Conservation (phyloP, 2,329 filamentous ascomycete genomes). For the Chaetomium sp. region DNA sequence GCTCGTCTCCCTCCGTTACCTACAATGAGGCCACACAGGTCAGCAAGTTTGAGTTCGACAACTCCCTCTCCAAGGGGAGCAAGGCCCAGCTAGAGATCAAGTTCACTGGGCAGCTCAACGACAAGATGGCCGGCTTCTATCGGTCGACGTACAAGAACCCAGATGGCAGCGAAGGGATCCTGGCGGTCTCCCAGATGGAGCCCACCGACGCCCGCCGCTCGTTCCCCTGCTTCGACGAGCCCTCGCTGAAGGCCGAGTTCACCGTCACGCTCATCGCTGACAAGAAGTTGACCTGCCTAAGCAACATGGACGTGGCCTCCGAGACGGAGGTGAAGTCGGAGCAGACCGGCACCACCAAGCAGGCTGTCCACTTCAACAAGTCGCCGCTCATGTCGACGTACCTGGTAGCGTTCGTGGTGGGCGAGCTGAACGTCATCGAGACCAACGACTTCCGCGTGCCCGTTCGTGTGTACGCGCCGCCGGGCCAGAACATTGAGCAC, state of each 20-base stretch:
- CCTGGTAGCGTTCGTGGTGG: slow-evolving; percentile 86
- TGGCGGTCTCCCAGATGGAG: slow-evolving; percentile 95
- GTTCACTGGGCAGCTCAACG: slow-evolving; percentile 73
- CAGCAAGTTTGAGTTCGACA: slow-evolving; percentile 71
- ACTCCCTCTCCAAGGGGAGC: slow-evolving; percentile 64
- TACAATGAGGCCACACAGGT: slow-evolving; percentile 77
- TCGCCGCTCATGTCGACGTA: slow-evolving; percentile 96
- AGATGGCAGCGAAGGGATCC: slow-evolving; percentile 70
- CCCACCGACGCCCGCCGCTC: slow-evolving; percentile 87
- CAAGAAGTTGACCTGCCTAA: slow-evolving; percentile 82
- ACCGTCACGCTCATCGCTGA: slow-evolving; percentile 87
- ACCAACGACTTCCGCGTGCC: slow-evolving; percentile 86
- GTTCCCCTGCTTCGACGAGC: slow-evolving; percentile 96
- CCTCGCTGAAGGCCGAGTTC: slow-evolving; percentile 86
- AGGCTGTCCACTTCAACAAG: slow-evolving; percentile 86
- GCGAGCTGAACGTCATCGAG: slow-evolving; percentile 90
- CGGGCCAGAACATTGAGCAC: slow-evolving; percentile 83
- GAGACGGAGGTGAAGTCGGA: slow-evolving; percentile 66
- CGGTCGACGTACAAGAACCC: slow-evolving; percentile 82
- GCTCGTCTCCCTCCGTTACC: slow-evolving; percentile 59
- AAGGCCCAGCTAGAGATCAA: slow-evolving; percentile 72
- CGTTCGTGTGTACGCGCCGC: slow-evolving; percentile 87
- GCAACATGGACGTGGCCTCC: slow-evolving; percentile 90
- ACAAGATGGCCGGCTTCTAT: slow-evolving; percentile 87
- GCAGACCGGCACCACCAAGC: slow-evolving; percentile 59